A percentile compares a stretch with the other conserved stretches of the same genome.
Conservation (phyloP, 2,329 filamentous ascomycete genomes). For the Colletotrichum truncatum region DNA sequence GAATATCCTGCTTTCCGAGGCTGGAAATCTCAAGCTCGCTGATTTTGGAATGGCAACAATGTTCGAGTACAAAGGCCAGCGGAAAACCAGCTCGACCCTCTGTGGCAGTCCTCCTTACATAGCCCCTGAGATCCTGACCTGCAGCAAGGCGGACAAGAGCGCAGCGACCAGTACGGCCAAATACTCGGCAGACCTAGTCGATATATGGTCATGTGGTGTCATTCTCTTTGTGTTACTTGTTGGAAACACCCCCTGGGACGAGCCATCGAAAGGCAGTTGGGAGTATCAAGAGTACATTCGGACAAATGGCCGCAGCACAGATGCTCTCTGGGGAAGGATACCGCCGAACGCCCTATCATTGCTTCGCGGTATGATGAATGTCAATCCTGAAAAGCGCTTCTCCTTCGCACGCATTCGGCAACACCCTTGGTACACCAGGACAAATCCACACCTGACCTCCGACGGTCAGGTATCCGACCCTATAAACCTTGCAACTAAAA, state of each 20-base stretch:
- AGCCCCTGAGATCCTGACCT: conserved; percentile 85
- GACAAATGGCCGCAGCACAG: conserved; percentile 81
- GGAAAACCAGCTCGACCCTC: conserved; percentile 85
- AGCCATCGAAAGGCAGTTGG: conserved; percentile 85
- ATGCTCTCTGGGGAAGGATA: conserved; percentile 85
- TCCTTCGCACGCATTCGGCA: conserved; percentile 86
- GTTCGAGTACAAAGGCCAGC: conserved; percentile 87
- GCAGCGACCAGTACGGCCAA: conserved; percentile 58
- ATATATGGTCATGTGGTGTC: conserved; percentile 97
- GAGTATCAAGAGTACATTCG: conserved; percentile 90
- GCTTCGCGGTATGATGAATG: conserved; percentile 90
- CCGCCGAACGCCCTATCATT: conserved; percentile 81
- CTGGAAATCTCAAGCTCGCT: conserved; percentile 90
- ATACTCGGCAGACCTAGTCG: conserved; percentile 82
- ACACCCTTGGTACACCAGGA: conserved; percentile 93
- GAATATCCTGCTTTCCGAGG: conserved; percentile 88
- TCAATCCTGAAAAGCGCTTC: conserved; percentile 80
- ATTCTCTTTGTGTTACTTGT: conserved; percentile 96
- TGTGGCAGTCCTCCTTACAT: conserved; percentile 98
- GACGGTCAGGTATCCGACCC: conserved; percentile 83
- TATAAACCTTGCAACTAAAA: conserved; percentile 87
- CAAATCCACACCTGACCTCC: conserved; percentile 78
- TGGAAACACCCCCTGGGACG: conserved; percentile 98
- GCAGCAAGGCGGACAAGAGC: conserved; percentile 55
- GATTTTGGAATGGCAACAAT: conserved; percentile 97